Base-by-base conservation (phyloP, 345 rosid species). In the Heritiera littoralis region DNA sequence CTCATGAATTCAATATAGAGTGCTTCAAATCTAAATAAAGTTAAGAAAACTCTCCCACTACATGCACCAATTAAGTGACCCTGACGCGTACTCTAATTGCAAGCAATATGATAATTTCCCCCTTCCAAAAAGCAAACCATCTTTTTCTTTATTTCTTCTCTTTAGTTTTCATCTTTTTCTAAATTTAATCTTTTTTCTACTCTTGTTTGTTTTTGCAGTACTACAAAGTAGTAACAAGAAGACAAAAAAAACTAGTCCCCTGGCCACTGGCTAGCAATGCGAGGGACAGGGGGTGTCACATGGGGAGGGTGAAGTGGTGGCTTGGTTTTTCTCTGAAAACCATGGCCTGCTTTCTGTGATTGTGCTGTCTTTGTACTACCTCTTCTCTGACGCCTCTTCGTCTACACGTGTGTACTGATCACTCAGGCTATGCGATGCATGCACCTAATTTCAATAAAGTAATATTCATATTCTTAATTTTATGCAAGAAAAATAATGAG, bases 401-500 rank as follows among this genome's bases (percentile, higher is more conserved):
- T 23, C 28, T 41, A 54, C 87, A 82, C 85, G 76, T 85, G 83
- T 75, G 38, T 35, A 35, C 38, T 3, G 38, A 35, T 3, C 23
- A 23, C 20, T 63, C 60, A 81, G 13, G 1, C 32, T 3, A 59
- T 20, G 38, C 38, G 3, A 35, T 35, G 38, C 38, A 35, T 35
- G 28, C 30, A 20, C 35, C 65, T 52, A 15, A 52, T 41, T 41
- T 41, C 43, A 41, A 23, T 23, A 23, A 23, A 23, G 28, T 23
- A 23, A 23, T 23, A 23, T 23, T 23, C 28, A 23, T 23, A 23
- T 23, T 23, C 28, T 23, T 23, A 23, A 23, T 23, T 23, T 23
- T 23, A 23, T 23, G 28, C 28, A 23, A 23, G 28, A 23, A 23
- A 23, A 23, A 23, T 23, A 23, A 35, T 35, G 38, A 35, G 38